phyloP scores from a whole-genome alignment of 371 early-diverging fungal species.

The Mucor circinelloides region DNA sequence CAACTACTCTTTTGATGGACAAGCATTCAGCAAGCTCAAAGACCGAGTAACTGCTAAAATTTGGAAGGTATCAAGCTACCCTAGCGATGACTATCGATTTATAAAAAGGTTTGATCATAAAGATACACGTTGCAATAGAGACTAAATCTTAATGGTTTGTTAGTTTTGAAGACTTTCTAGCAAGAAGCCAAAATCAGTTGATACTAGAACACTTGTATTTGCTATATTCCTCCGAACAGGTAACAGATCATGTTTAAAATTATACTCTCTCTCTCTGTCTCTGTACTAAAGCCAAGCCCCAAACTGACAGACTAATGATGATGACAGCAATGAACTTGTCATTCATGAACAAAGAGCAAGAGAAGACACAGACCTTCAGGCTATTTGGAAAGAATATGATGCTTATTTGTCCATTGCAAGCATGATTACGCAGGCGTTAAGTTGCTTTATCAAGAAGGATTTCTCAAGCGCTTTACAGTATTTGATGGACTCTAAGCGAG shows the following conservation, averaged over 20 bases:
- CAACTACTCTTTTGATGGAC: constrained; percentile 11
- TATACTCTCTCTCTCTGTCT: no score
- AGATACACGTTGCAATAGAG: neutral
- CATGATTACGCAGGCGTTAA: constrained; percentile 20
- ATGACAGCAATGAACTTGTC: neutral
- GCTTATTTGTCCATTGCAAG: constrained; percentile 17
- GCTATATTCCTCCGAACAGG: constrained; percentile 23
- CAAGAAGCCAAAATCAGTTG: constrained; percentile 23
- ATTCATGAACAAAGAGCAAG: constrained; percentile 16
- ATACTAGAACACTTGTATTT: constrained; percentile 28
- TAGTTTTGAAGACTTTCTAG: constrained; percentile 29
- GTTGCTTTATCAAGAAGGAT: constrained; percentile 17
- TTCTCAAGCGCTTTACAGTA: constrained; percentile 20
- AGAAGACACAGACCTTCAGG: constrained; percentile 13
- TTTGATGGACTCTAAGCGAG: constrained; percentile 30
- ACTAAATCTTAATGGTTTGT: neutral
- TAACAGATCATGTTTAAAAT: neutral
- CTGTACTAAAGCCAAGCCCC: no score
- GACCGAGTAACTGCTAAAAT: constrained; percentile 18
- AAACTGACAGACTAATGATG: neutral
- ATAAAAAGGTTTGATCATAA: constrained; percentile 27
- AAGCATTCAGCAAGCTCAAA: constrained; percentile 16
- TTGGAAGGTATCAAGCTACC: constrained; percentile 5
- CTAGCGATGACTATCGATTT: constrained; percentile 30
- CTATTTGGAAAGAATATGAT: constrained; percentile 30